These are phyloP conservation scores for Lantana camara DNA, from an alignment of 257 asterid genomes.

Conservation along the genomic window DNA sequence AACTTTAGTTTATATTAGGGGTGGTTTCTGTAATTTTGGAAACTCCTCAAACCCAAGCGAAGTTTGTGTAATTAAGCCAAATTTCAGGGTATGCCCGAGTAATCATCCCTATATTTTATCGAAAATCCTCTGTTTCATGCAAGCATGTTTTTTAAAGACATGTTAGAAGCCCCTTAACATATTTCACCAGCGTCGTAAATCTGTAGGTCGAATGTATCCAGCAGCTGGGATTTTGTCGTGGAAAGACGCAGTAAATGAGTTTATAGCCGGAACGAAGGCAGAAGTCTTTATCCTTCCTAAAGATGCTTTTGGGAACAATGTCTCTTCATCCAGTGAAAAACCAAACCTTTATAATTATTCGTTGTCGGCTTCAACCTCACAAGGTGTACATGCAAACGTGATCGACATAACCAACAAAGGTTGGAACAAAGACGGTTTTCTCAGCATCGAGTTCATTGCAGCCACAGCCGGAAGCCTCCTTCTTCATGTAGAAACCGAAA, in stretches of 20 bases:
- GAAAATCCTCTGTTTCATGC: too few relatives aligned
- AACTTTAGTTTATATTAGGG: too few relatives aligned
- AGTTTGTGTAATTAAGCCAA: too few relatives aligned
- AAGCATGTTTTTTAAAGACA: too few relatives aligned
- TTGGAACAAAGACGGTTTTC: constrained; percentile 58
- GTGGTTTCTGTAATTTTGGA: too few relatives aligned
- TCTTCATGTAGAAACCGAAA: constrained; percentile 60
- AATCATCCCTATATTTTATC: too few relatives aligned
- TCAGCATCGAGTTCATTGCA: constrained; percentile 53
- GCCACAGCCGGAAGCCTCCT: constrained; percentile 65
- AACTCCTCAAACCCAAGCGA: too few relatives aligned
- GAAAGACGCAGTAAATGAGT: constrained; percentile 56
- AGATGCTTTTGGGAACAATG: constrained; percentile 91
- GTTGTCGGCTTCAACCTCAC: constrained; percentile 36
- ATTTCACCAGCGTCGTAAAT: not conserved
- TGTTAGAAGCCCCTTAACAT: too few relatives aligned
- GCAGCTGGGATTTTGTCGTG: constrained; percentile 69
- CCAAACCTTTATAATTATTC: constrained; percentile 43
- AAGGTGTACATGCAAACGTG: constrained; percentile 47
- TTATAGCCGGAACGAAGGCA: constrained; percentile 62
- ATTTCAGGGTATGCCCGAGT: too few relatives aligned
- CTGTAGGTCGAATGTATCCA: constrained; percentile 74
- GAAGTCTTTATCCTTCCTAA: constrained; percentile 62
- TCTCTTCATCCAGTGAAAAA: constrained; percentile 52
- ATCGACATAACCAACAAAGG: constrained; percentile 51